Base-by-base conservation (phyloP, 2,329 filamentous ascomycete species). In the Epichloe sibirici region DNA sequence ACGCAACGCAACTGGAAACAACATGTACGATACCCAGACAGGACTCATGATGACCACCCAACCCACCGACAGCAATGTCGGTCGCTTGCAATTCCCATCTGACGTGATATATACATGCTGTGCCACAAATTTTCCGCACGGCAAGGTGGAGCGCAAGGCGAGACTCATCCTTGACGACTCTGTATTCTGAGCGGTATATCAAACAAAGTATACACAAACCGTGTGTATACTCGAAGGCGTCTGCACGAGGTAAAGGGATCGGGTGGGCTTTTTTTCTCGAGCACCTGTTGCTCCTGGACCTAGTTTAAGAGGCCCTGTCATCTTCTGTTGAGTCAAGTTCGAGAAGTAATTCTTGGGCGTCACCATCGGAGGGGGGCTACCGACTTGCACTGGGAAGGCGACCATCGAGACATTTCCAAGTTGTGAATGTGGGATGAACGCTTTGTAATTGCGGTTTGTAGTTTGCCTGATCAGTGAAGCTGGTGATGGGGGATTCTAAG, bases 71-170 rank as follows among this genome's bases (percentile, higher is more conserved):
- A 44, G 23, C 35, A 31, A 46, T 37, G 31, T 46, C 11, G 28
- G n/a, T 17, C 34, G 31, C 9, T 2, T 34, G 6, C 25, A 35
- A 9, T 34, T n/a, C 15, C 44, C 6, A 4, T 23, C 31, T 45
- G 15, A 43, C 42, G 49, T 51, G 40, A 45, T 43, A n/a, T 25
- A 43, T 28, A 17, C 23, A 49, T 34, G 43, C 21, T 37, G 31
- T 51, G 28, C 6, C 15, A 49, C 17, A 12, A 39, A 5, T 0
- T 40, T 23, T 79, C 79, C 81, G 81, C 81, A 81, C 78, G 80
- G 79, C 79, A 76, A 80, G 81, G 81, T 85, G 81, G 81, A 85
- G 81, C 79, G 79, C 81, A 85, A 85, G 81, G 81, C 78, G 79
- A 84, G 81, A 81, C 66, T 72, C 71, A 80, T 85, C 81, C 81